Evolutionary conservation across 768 basidiomycete species (phyloP), one percentile per base, ranked within the genome.

Genomic region (Chalciporus sphaerocephalus): DNA sequence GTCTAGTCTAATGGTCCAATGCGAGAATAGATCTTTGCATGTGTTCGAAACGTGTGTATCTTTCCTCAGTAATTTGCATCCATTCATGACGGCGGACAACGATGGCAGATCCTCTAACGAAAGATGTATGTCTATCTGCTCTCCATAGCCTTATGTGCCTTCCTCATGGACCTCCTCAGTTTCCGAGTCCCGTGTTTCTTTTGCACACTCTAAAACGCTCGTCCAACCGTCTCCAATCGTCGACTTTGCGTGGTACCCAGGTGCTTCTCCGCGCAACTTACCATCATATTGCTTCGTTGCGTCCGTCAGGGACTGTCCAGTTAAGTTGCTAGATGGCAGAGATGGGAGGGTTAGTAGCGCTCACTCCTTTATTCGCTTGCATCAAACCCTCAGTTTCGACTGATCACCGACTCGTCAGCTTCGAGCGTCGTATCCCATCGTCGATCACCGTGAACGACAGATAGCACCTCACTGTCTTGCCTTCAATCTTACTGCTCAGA

Each of bases 401-500:
- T 21, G 27, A 17, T 36, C 21, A 23, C 13, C 5, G 30, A 21
- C 13, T 20, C 23, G 4, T n/a, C 27, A 96, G 94, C 76, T 91
- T 16, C 80, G 94, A 15, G 95, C 93, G 0, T 93, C 91, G 1
- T 97, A 98, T 63, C 74, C 74, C 32, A 95, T 97, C 30, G 78
- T 97, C 9, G 93, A 97, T 62, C 94, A 98, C 56, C 74, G 87
- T n/a, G 95, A 97, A 67, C 78, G 93, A 24, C 81, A 90, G 43
- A 73, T 96, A 32, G 92, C 91, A 0, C 93, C 95, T 0, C 86
- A 92, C 44, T 80, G 81, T 53, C 71, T 97, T 47, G 74, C 85
- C 0, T 97, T 96, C 66, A 88, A 89, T 54, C 62, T 73, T 1
- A 67, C 76, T 5, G 81, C 79, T 0, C 71, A 81, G 27, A 85